These are phyloP conservation scores for Saccharum officinarum DNA, from an alignment of 176 grass and related monocot genomes.

Conservation along the genomic window DNA sequence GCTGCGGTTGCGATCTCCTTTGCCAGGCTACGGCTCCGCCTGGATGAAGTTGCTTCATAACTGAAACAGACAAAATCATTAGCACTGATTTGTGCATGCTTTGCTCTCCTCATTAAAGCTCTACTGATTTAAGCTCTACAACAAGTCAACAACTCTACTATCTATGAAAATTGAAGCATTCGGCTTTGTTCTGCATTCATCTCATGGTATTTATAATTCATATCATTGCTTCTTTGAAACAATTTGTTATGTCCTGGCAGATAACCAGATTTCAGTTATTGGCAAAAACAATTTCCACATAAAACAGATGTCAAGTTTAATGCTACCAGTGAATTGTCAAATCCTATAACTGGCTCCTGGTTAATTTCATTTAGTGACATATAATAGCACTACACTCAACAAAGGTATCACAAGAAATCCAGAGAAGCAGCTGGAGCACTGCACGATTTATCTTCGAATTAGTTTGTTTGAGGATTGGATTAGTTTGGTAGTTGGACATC, in stretches of 20 bases:
- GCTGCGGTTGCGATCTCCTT: slow-evolving; percentile 71
- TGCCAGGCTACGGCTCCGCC: slow-evolving; percentile 67
- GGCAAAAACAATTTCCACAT: not conserved
- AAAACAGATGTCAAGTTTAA: not conserved
- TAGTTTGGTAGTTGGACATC: too few species aligned
- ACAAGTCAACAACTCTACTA: not conserved
- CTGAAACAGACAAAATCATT: slow-evolving; percentile 42
- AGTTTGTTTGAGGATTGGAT: too few species aligned
- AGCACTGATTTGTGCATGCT: not conserved
- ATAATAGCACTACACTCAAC: not conserved
- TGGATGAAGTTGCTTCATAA: slow-evolving; percentile 90
- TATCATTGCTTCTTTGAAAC: not conserved
- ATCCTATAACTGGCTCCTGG: not conserved
- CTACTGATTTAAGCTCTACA: not conserved
- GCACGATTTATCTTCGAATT: too few species aligned
- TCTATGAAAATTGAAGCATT: not conserved
- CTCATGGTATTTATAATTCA: not conserved
- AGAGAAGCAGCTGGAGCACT: too few species aligned
- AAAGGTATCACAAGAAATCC: too few species aligned
- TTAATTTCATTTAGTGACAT: not conserved
- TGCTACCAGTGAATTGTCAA: not conserved
- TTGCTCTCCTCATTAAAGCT: not conserved
- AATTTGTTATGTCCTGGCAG: not conserved
- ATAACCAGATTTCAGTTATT: not conserved
- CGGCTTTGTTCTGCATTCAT: not conserved